Evolutionary conservation across 169 alveolate species (phyloP), one percentile per base, ranked within the genome.

Genomic region (Plasmodium malariae): DNA sequence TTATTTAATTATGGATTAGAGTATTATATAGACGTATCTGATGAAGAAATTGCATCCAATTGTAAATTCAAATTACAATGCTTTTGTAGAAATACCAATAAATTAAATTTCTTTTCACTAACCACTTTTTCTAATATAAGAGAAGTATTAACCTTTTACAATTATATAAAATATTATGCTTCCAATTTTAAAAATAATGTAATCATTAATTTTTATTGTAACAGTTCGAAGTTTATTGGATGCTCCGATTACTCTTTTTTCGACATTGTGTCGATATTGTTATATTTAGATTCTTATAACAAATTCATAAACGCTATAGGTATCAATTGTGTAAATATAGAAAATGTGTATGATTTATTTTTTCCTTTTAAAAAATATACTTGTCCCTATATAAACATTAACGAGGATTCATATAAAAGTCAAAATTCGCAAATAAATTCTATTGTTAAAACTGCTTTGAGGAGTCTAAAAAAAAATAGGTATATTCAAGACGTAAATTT

Each of bases 1-100:
- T 17, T 78, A 14, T 78, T 78, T 40, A 78, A 78, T 54, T 78
- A 78, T 68, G 89, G 89, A 17, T 5, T 78, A 54, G 89, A 78
- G 63, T 62, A 78, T 57, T 78, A 78, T 55, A 63, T 78, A 78
- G 80, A 78, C 48, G 89, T 78, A 43, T n/a, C 70, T 6, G 89
- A 78, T 36, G 70, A 62, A 26, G 89, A 78, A 49, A 63, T 78
- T n/a, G 45, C 63, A 43, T 40, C 78, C 17, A 78, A 78, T 9
- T 62, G 89, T 17, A 17, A 62, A n/a, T 78, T 78, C 17, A 78
- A 62, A 63, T 62, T 78, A 63, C 69, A 26, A 36, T 28, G 70
- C 9, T 78, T 63, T 68, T 45, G 40, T 26, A 6, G 72, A 48
- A 78, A 78, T 57, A 21, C 1, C 40, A 26, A 78, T 9, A 78